Evolutionary conservation across 768 basidiomycete genomes (phyloP).

Genomic region (Mycena polygramma): DNA sequence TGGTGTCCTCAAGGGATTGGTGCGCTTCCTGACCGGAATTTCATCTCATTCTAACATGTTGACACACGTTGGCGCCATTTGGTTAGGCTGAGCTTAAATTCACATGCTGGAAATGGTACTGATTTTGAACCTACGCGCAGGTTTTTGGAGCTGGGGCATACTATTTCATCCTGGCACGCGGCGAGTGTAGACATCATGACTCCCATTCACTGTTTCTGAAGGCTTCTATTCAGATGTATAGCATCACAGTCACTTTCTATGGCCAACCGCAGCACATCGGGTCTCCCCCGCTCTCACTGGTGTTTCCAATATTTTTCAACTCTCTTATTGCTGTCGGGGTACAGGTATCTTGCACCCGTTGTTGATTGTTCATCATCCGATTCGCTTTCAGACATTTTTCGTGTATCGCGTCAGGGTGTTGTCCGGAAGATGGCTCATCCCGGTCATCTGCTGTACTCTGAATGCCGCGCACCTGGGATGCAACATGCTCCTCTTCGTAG

Average conservation of each 20-base stretch:
- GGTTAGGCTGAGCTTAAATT: background rate
- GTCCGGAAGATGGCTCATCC: background rate
- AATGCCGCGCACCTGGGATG: background rate
- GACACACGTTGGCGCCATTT: background rate
- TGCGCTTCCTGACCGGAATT: background rate
- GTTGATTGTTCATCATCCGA: background rate
- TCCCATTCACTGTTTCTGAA: background rate
- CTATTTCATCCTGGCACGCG: background rate
- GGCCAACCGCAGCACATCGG: background rate
- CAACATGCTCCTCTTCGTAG: background rate
- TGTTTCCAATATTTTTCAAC: background rate
- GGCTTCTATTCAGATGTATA: background rate
- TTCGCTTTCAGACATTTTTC: conserved; percentile 1
- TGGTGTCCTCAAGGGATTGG: background rate
- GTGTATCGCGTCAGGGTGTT: background rate
- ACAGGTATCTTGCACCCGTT: background rate
- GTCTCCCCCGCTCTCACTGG: background rate
- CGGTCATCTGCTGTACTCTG: background rate
- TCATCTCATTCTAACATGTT: background rate
- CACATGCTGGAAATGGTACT: background rate
- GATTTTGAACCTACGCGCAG: background rate
- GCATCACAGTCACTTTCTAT: background rate
- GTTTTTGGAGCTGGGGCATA: background rate
- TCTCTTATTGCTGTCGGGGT: background rate
- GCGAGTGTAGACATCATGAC: background rate